These are phyloP conservation scores for Eutypella sp. DNA, from an alignment of 2,329 filamentous ascomycete genomes.

Conservation along the genomic window DNA sequence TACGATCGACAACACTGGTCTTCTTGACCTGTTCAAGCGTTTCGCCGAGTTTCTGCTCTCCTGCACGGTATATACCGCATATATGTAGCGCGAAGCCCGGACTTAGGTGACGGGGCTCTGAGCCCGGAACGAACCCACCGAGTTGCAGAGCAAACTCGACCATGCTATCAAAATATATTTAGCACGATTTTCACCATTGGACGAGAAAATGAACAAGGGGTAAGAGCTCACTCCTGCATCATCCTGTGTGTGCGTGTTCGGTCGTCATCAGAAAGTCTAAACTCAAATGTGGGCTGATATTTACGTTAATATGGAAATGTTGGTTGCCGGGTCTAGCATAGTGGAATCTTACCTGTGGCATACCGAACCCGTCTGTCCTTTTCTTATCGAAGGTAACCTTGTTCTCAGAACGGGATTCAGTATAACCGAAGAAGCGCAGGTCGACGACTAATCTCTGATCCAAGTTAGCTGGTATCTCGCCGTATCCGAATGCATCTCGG, in stretches of 20 bases:
- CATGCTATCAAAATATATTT: slow-evolving; percentile 10
- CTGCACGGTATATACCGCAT: slow-evolving; percentile 14
- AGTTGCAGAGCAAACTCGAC: slow-evolving; percentile 10
- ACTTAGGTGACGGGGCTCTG: slow-evolving; percentile 15
- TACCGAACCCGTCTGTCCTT: slow-evolving; percentile 17
- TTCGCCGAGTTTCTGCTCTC: slow-evolving; percentile 1
- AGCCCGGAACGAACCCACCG: slow-evolving; percentile 15
- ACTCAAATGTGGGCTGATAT: slow-evolving; percentile 15
- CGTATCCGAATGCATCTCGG: slow-evolving; percentile 22
- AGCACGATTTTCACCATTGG: neutral
- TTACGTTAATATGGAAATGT: neutral
- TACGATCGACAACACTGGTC: slow-evolving; percentile 13
- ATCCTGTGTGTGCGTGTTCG: slow-evolving; percentile 11
- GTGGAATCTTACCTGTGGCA: slow-evolving; percentile 18
- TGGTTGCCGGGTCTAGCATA: too few species aligned
- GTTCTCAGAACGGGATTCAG: slow-evolving; percentile 10
- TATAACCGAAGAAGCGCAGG: slow-evolving; percentile 14
- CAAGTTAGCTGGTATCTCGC: slow-evolving; percentile 11
- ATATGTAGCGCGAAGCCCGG: slow-evolving; percentile 15
- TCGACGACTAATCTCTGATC: slow-evolving; percentile 19
- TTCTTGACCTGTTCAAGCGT: neutral
- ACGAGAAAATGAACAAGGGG: neutral
- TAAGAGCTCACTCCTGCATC: slow-evolving; percentile 18
- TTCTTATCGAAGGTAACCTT: slow-evolving; percentile 9
- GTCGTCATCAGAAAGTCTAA: slow-evolving; percentile 5